A percentile compares a stretch with the other conserved stretches of the same genome.
Conservation (phyloP, 202 grass and related monocot species). For the Setaria italica region DNA sequence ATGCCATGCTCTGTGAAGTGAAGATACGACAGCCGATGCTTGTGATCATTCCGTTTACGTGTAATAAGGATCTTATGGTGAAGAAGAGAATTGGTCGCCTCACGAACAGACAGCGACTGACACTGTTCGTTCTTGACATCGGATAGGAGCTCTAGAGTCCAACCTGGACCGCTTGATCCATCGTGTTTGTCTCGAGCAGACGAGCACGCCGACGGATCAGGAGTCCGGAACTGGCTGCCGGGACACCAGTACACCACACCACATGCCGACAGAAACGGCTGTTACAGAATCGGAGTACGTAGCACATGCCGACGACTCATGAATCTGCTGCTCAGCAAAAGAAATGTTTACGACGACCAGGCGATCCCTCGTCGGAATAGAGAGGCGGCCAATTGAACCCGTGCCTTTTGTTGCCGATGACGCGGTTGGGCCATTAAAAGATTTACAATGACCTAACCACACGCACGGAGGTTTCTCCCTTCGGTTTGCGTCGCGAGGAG, state of each 20-base stretch:
- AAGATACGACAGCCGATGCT: neutral
- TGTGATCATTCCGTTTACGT: neutral
- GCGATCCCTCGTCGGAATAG: neutral
- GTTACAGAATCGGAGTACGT: neutral
- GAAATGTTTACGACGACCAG: neutral
- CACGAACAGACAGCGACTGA: neutral
- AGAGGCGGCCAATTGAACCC: neutral
- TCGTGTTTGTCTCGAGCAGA: neutral
- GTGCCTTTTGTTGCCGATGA: neutral
- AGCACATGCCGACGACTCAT: neutral
- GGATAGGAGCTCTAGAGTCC: neutral
- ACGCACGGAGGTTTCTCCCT: neutral
- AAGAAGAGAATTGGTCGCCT: neutral
- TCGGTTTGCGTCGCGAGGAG: neutral
- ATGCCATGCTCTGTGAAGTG: neutral
- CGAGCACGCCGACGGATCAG: neutral
- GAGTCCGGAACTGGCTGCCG: neutral
- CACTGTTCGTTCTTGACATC: too few species aligned
- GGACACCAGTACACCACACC: neutral
- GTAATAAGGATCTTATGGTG: neutral
- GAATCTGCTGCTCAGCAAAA: neutral
- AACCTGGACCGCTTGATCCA: neutral
- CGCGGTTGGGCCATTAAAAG: neutral
- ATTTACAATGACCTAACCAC: constrained; percentile 3
- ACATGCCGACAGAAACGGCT: neutral